These are phyloP conservation scores for Leptographium lundbergii DNA, from an alignment of 2,329 filamentous ascomycete genomes.

Conservation along the genomic window DNA sequence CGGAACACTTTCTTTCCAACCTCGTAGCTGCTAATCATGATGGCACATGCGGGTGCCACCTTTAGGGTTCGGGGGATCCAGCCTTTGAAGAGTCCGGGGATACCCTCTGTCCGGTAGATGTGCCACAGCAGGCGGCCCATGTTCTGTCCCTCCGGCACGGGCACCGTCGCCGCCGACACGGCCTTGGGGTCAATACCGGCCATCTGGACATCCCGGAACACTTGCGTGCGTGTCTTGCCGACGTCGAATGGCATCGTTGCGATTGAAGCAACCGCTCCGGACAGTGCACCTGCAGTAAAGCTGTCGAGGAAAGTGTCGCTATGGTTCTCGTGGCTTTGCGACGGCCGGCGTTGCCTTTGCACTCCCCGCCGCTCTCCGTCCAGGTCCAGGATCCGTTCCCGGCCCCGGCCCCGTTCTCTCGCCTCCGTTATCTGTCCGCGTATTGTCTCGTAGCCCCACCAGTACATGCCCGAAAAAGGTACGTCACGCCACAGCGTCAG, in stretches of 20 bases:
- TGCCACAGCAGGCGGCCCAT: conserved; percentile 81
- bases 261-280: conserved; percentile 74
- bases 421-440: conserved; percentile 58
- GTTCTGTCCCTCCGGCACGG: conserved; percentile 57
- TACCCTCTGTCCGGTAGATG: conserved; percentile 78
- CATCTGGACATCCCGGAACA: conserved; percentile 47
- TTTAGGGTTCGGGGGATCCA: conserved; percentile 89
- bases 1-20: conserved; percentile 82
- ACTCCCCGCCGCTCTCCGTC: conserved; percentile 13
- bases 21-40: conserved; percentile 99
- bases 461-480: conserved; percentile 93
- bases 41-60: conserved; percentile 90
- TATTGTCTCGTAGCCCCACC: conserved; percentile 91
- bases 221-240: conserved; percentile 88
- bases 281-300: conserved; percentile 73
- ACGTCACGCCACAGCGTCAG: conserved; percentile 95
- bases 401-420: conserved; percentile 40
- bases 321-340: conserved; percentile 56
- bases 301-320: conserved; percentile 73
- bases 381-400: conserved; percentile 19
- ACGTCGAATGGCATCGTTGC: conserved; percentile 95
- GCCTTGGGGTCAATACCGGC: conserved; percentile 3
- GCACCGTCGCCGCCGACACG: conserved; percentile 20
- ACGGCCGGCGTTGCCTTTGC: conserved; percentile 29
- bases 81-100: conserved; percentile 71